Evolutionary conservation across 805 yeast species (phyloP).

Genomic region (Saccharomycopsis malanga): DNA sequence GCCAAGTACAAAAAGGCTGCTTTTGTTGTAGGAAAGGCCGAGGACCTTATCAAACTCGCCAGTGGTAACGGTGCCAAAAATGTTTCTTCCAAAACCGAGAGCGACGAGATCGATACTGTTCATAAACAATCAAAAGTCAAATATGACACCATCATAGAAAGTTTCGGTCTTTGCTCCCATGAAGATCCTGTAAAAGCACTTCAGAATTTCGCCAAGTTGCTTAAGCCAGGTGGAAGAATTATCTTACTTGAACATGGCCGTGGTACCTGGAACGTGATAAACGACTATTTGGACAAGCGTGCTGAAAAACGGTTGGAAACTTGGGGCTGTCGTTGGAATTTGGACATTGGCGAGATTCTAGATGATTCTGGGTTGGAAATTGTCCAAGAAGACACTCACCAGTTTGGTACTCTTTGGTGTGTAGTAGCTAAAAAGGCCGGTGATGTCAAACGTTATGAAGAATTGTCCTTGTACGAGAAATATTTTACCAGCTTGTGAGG

Average conservation of each 20-base stretch:
- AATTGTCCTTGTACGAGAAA: constrained; percentile 19
- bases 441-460: constrained; percentile 39
- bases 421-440: constrained; percentile 69
- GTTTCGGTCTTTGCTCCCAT: constrained; percentile 94
- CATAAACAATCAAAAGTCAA: constrained; percentile 36
- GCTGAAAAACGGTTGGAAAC: constrained; percentile 77
- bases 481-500: too few species aligned
- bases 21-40: constrained; percentile 87
- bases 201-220: constrained; percentile 58
- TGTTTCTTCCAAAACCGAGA: constrained; percentile 23
- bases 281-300: constrained; percentile 71
- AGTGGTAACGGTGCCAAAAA: constrained; percentile 23
- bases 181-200: constrained; percentile 84
- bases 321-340: constrained; percentile 98
- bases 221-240: constrained; percentile 87
- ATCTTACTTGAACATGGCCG: constrained; percentile 90
- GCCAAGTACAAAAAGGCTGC: constrained; percentile 70
- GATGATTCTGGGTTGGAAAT: constrained; percentile 80
- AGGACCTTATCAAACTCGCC: constrained; percentile 61
- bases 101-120: constrained; percentile 24
- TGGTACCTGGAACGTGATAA: constrained; percentile 70
- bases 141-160: constrained; percentile 88
- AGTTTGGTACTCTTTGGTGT: constrained; percentile 91
- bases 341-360: constrained; percentile 83
- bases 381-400: constrained; percentile 71